Base-by-base conservation (phyloP, 192 early-diverging fungal genomes). In the Coemansia javaensis region DNA sequence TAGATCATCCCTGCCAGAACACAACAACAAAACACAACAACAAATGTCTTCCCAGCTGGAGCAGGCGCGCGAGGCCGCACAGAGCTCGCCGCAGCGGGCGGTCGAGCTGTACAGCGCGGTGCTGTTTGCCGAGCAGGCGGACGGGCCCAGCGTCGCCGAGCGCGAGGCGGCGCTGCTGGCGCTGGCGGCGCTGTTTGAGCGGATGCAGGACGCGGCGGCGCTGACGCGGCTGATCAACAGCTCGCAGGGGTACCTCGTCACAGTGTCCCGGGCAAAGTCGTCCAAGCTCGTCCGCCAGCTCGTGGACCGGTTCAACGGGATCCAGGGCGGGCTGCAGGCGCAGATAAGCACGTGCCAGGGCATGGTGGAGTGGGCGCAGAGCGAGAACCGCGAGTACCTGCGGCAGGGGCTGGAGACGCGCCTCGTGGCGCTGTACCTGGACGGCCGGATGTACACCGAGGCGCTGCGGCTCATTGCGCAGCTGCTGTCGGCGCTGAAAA, bases 401-500 rank as follows among this genome's bases (percentile, higher is more conserved):
- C 88, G 88, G 52, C 97, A 99, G 66, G 82, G 88, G 11, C 74
- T 99, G 55, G 93, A 99, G 63, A 98, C 94, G 12, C 86, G 92
- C 24, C 78, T 98, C 21, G 86, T 85, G 20, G 81, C 90, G 16
- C 73, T 98, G 58, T 97, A 90, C 63, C 74, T 97, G 31, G 91
- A 95, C 56, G 91, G 92, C 75, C 90, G 90, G 62, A 89, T 91
- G 86, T 97, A 98, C 56, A 83, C 89, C 31, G 94, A 98, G 44
- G 86, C 94, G 0, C 69, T 98, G 40, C 71, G 69, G 18, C 72
- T 99, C 44, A 92, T 94, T 33, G 78, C 79, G 36, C 67, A 80
- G 35, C 77, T 99, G 34, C 81, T 97, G 45, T 93, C 88, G 46
- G 94, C 97, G 79, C 80, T 99, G n/a, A 99, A 98, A 79, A 86